Conservation (phyloP, 805 yeast genomes). For the Middelhovenomyces tepae region DNA sequence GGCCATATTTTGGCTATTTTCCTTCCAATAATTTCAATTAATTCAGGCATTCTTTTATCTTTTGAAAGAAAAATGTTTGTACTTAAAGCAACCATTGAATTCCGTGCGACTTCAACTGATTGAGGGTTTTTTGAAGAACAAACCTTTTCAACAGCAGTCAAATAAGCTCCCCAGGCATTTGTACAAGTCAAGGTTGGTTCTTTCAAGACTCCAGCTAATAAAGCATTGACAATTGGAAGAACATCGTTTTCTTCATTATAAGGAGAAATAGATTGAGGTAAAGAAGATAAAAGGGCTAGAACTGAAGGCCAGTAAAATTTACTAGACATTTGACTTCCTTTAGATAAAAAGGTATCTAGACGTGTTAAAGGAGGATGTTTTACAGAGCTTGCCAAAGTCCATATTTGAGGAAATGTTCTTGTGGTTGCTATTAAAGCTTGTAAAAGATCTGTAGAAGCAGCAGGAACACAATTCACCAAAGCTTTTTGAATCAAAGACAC, state of each 20-base stretch:
- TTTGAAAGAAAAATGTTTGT: no score
- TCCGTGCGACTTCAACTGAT: no score
- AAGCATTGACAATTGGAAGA: conserved; percentile 7
- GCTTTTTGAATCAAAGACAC: conserved; percentile 15
- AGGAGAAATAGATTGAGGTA: conserved; percentile 13
- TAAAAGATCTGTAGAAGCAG: conserved; percentile 20
- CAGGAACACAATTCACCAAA: conserved; percentile 11
- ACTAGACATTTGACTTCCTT: conserved; percentile 12
- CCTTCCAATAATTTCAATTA: no score
- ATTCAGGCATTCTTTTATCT: no score
- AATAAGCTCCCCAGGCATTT: conserved; percentile 16
- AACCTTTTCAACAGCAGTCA: conserved; percentile 13
- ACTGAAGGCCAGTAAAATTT: conserved; percentile 16
- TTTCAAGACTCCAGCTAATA: conserved; percentile 9
- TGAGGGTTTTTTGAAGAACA: no score
- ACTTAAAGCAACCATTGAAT: no score
- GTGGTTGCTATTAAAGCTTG: conserved; percentile 34
- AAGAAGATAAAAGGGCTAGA: conserved; percentile 12
- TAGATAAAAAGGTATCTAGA: conserved; percentile 11
- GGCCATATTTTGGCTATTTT: no score
- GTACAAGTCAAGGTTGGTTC: conserved; percentile 9
- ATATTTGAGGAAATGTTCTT: conserved; percentile 30
- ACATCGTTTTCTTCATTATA: conserved; percentile 8
- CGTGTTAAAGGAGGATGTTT: conserved; percentile 14
- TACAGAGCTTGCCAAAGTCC: conserved; percentile 17